Conservation (phyloP, 257 asterid species). For the Nicotiana knightiana region DNA sequence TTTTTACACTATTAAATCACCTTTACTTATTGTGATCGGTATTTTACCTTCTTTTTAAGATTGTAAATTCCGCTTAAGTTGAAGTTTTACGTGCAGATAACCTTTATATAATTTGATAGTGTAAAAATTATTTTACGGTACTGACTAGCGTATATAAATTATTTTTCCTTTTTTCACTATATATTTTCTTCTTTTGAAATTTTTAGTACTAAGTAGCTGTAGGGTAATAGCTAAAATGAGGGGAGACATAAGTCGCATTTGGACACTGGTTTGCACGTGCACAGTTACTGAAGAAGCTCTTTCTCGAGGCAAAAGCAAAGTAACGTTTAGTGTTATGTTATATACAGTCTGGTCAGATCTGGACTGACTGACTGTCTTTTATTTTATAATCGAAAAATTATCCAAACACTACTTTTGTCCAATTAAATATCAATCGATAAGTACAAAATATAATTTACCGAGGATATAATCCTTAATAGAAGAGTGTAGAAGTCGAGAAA, state of each 20-base stretch:
- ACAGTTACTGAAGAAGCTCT: constrained; percentile 17
- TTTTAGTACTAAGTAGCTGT: neutral
- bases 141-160: neutral
- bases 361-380: neutral
- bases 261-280: constrained; percentile 24
- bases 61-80: too few species aligned
- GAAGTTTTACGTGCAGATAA: too few species aligned
- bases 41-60: too few species aligned
- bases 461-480: too few species aligned
- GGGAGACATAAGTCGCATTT: constrained; percentile 11
- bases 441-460: too few species aligned
- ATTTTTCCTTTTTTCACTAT: neutral
- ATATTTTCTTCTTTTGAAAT: neutral
- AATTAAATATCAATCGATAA: too few species aligned
- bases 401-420: too few species aligned
- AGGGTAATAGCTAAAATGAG: constrained; percentile 8
- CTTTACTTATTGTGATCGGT: too few species aligned
- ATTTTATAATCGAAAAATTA: neutral
- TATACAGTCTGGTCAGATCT: neutral
- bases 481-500: too few species aligned
- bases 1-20: too few species aligned
- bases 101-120: too few species aligned
- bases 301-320: constrained; percentile 33
- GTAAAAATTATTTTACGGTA: too few species aligned
- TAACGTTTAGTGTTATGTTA: constrained; percentile 3